Conservation (phyloP, 768 basidiomycete species). For the Sporobolomyces pararoseus region DNA sequence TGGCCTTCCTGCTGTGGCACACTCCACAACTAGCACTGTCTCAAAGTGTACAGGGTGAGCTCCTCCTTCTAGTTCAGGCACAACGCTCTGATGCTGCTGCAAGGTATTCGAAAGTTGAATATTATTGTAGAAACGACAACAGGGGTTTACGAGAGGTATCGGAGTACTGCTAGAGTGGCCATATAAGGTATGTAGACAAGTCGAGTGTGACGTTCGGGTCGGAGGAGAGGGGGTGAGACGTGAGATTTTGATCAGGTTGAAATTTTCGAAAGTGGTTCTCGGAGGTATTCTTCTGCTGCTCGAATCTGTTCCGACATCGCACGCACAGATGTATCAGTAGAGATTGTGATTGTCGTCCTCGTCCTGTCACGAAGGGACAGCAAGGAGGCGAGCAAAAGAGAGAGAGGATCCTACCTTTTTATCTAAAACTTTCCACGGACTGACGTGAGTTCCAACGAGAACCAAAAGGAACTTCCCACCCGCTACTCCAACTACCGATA, state of each 20-base stretch:
- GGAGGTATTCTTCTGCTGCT: neutral
- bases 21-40: too few relatives aligned
- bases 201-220: too few relatives aligned
- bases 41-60: too few relatives aligned
- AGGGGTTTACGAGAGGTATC: too few relatives aligned
- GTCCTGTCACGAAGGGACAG: neutral
- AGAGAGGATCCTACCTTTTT: slow-evolving; percentile 31
- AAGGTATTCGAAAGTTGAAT: too few relatives aligned
- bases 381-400: too few relatives aligned
- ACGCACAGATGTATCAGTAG: neutral
- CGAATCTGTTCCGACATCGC: neutral
- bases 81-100: too few relatives aligned
- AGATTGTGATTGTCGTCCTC: neutral
- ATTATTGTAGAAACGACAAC: too few relatives aligned
- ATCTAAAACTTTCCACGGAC: slow-evolving; percentile 39
- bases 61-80: too few relatives aligned
- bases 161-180: too few relatives aligned
- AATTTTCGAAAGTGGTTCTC: slow-evolving; percentile 3
- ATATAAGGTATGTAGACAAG: too few relatives aligned
- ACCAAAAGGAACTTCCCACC: slow-evolving; percentile 36
- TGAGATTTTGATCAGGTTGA: slow-evolving; percentile 15
- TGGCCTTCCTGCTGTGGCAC: too few relatives aligned
- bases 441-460: slow-evolving; percentile 27
- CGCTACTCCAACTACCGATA: neutral
- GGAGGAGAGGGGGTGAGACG: neutral